phyloP scores from a whole-genome alignment of 805 yeast genomes.

The Saturnispora hagleri region DNA sequence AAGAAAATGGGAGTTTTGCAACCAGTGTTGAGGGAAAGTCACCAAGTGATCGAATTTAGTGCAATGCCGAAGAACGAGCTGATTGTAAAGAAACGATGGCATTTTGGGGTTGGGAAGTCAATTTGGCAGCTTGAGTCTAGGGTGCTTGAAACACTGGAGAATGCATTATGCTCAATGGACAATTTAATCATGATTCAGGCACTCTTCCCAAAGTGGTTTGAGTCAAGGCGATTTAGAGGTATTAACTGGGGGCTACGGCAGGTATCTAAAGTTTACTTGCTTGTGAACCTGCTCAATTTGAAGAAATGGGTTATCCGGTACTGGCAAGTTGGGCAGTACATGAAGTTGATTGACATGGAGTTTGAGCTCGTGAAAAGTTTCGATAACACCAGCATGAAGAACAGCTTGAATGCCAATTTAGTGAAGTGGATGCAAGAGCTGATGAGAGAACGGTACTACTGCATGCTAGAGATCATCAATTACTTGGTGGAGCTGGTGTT shows the following conservation, averaged over 20 bases:
- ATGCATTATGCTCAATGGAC: constrained; percentile 21
- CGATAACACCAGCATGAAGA: constrained; percentile 4
- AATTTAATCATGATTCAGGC: constrained; percentile 24
- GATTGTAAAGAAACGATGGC: neutral
- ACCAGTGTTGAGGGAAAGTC: neutral
- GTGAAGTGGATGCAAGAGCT: constrained; percentile 16
- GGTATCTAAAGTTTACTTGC: constrained; percentile 22
- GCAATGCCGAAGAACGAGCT: neutral
- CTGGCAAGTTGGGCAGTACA: constrained; percentile 18
- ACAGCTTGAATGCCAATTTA: constrained; percentile 5
- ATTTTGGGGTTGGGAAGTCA: neutral
- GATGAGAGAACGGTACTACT: constrained; percentile 19
- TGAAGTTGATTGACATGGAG: constrained; percentile 19
- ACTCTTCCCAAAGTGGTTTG: constrained; percentile 13
- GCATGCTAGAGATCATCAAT: constrained; percentile 23
- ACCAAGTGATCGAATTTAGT: neutral
- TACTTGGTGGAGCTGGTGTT: constrained; percentile 25
- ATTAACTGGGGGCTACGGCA: constrained; percentile 16
- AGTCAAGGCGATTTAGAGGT: constrained; percentile 8
- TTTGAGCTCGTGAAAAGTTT: constrained; percentile 11
- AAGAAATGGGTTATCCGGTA: constrained; percentile 19
- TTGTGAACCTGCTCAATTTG: constrained; percentile 23
- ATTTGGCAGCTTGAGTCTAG: neutral
- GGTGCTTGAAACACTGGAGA: constrained; percentile 18
- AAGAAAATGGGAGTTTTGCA: neutral